Evolutionary conservation across 345 rosid genomes (phyloP).

Genomic region (Theobroma cacao): DNA sequence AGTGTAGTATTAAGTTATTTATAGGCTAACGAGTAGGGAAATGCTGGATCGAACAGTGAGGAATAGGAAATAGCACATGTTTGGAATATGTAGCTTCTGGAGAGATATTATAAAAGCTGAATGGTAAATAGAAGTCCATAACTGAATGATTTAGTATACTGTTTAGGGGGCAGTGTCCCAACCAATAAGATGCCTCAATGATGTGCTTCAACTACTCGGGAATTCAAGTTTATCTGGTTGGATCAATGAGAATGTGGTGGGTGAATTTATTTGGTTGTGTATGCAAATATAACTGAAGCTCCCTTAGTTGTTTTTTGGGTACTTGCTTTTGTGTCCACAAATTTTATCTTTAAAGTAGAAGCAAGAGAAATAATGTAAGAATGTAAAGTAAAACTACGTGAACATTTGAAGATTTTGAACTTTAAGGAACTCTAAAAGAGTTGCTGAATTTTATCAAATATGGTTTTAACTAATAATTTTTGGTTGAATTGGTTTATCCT

Average conservation of each 20-base stretch:
- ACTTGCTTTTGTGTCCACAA: neutral
- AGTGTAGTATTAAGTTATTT: neutral
- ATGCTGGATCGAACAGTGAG: neutral
- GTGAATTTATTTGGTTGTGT: neutral
- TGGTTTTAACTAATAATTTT: neutral
- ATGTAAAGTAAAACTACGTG: neutral
- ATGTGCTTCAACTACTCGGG: neutral
- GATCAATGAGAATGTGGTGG: neutral
- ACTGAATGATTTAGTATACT: neutral
- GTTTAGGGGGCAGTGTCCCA: neutral
- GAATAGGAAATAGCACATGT: neutral
- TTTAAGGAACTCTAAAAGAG: neutral
- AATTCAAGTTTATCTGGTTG: neutral
- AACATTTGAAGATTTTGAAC: neutral
- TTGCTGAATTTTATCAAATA: neutral
- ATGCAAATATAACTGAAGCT: neutral
- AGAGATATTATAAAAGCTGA: neutral
- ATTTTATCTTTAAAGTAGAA: neutral
- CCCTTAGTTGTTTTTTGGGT: neutral
- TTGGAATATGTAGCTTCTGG: neutral
- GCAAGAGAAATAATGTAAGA: neutral
- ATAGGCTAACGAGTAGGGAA: neutral
- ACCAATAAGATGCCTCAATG: neutral
- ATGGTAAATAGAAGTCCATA: neutral
- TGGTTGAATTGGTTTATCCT: neutral